Conservation (phyloP, 2,329 filamentous ascomycete species). For the Hymenoscyphus linearis region DNA sequence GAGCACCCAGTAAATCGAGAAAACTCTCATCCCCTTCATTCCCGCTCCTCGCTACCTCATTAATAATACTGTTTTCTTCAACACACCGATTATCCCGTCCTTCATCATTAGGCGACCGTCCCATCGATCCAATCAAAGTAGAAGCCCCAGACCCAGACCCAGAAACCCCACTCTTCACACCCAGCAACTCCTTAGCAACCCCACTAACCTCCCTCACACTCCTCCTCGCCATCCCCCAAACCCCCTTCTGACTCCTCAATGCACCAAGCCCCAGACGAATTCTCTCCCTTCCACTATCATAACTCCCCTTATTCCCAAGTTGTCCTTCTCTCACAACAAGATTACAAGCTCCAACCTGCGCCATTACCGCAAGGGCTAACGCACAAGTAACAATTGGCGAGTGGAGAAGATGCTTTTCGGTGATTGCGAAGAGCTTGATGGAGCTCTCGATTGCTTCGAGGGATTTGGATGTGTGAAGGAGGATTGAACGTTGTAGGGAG, state of each 20-base stretch:
- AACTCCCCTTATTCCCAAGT: slow-evolving; percentile 18
- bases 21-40: background rate
- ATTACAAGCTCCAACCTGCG: slow-evolving; percentile 56
- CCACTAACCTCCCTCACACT: slow-evolving; percentile 52
- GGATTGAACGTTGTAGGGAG: slow-evolving; percentile 40
- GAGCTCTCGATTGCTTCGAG: slow-evolving; percentile 52
- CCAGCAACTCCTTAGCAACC: slow-evolving; percentile 46
- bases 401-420: slow-evolving; percentile 47
- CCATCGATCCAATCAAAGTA: background rate
- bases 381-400: slow-evolving; percentile 53
- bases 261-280: slow-evolving; percentile 56
- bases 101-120: background rate
- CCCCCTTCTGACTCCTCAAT: slow-evolving; percentile 47
- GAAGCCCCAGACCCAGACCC: background rate
- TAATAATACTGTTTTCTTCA: background rate
- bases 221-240: slow-evolving; percentile 51
- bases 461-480: slow-evolving; percentile 52
- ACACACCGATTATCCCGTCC: background rate
- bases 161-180: background rate
- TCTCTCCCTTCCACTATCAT: slow-evolving; percentile 37
- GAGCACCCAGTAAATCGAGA: background rate
- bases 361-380: slow-evolving; percentile 49
- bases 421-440: slow-evolving; percentile 49
- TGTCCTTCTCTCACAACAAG: background rate
- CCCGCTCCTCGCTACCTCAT: background rate